Percentiles rank a stretch among this genome's conserved stretches.
Conservation (phyloP, 75 land plant species). For the Cryptomeria japonica region DNA sequence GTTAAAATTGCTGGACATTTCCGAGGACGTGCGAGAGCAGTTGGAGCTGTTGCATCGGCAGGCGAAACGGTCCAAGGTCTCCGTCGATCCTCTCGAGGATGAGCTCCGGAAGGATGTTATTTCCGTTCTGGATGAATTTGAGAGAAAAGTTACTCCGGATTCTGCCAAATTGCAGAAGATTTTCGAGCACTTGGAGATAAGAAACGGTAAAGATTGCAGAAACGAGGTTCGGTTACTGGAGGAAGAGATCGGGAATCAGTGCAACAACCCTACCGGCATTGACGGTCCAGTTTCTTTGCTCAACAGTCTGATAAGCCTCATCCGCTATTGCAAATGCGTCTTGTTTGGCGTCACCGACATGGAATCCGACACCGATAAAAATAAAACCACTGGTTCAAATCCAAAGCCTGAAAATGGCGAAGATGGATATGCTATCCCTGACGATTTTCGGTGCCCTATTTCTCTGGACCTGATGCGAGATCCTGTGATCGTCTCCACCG, state of each 20-base stretch:
- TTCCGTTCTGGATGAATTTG: conserved; percentile 43
- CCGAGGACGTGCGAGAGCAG: conserved; percentile 63
- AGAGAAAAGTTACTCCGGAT: conserved; percentile 62
- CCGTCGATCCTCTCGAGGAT: conserved; percentile 42
- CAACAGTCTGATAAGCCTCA: conserved; percentile 53
- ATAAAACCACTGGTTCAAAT: not conserved
- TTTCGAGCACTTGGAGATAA: conserved; percentile 46
- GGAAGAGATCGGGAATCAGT: conserved; percentile 38
- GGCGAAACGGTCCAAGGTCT: conserved; percentile 26
- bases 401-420: not conserved
- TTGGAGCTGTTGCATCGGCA: conserved; percentile 53
- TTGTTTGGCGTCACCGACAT: conserved; percentile 57
- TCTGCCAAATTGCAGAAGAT: conserved; percentile 28
- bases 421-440: conserved; percentile 41
- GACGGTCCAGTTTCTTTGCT: conserved; percentile 16
- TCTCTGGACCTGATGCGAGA: conserved; percentile 86
- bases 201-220: conserved; percentile 52
- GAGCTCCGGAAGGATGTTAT: conserved; percentile 48
- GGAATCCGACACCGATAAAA: conserved; percentile 12
- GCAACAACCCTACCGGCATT: conserved; percentile 16
- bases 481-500: conserved; percentile 90
- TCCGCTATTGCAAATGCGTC: conserved; percentile 80
- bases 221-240: conserved; percentile 66
- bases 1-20: conserved; percentile 33
- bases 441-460: conserved; percentile 79